Evolutionary conservation across 2,329 filamentous ascomycete genomes (phyloP).

Genomic region (Penicillium sp.): DNA sequence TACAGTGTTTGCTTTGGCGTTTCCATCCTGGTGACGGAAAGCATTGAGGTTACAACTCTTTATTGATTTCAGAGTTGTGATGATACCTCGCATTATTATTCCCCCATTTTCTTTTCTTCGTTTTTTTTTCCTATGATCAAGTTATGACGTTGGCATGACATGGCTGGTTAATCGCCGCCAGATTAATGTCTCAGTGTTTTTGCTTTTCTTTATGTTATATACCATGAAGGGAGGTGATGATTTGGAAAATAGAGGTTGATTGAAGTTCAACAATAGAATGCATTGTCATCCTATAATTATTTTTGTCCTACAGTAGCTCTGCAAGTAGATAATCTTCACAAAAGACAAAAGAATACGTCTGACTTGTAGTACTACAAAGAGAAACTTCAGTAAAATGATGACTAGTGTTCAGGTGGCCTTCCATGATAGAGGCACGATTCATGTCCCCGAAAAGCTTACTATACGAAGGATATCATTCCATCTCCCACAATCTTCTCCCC

Average conservation of each 20-base stretch:
- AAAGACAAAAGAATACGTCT: no score
- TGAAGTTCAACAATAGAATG: conserved; percentile 1
- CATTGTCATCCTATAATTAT: not conserved
- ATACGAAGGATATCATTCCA: no score
- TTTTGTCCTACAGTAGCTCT: no score
- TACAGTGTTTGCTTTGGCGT: conserved; percentile 9
- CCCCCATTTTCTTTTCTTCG: not conserved
- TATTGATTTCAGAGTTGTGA: conserved; percentile 11
- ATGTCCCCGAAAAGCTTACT: no score
- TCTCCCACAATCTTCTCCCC: no score
- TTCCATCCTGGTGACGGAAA: conserved; percentile 23
- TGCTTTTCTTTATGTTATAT: conserved; percentile 8
- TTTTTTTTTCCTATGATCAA: not conserved
- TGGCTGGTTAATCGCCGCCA: conserved; percentile 1
- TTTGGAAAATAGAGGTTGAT: conserved; percentile 6
- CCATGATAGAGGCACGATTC: no score
- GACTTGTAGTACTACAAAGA: no score
- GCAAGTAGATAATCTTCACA: not conserved
- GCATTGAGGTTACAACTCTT: conserved; percentile 6
- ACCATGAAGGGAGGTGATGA: conserved; percentile 9
- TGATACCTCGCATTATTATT: conserved; percentile 9
- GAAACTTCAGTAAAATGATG: no score
- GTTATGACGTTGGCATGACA: conserved; percentile 9
- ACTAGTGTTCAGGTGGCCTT: no score
- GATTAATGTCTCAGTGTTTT: conserved; percentile 1